Percentiles rank a stretch among this genome's conserved stretches.
Evolutionary conservation across 805 yeast genomes (phyloP).

Genomic region (Zygosaccharomyces pseudorouxii): DNA sequence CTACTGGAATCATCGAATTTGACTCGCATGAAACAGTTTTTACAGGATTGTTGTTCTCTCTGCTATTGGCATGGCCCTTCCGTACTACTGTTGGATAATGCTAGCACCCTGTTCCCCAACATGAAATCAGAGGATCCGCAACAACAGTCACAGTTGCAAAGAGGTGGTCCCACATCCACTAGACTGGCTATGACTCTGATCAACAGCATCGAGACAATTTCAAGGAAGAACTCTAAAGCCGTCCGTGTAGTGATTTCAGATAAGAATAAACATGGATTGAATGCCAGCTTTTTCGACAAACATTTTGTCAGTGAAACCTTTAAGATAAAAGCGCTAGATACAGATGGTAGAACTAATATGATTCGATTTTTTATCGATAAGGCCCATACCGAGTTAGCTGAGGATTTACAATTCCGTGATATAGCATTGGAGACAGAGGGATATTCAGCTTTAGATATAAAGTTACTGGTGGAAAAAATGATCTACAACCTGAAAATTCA

Average conservation of each 20-base stretch:
- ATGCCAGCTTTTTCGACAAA: conserved; percentile 54
- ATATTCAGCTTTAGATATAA: conserved; percentile 76
- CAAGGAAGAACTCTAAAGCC: conserved; percentile 33
- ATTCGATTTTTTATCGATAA: conserved; percentile 41
- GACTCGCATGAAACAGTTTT: conserved; percentile 40
- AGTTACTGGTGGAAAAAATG: conserved; percentile 64
- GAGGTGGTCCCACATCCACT: conserved; percentile 54
- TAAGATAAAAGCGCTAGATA: conserved; percentile 64
- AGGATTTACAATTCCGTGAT: conserved; percentile 45
- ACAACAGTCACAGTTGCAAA: conserved; percentile 12
- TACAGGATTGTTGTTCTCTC: conserved; percentile 41
- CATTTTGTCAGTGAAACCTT: conserved; percentile 65
- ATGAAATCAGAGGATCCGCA: conserved; percentile 39
- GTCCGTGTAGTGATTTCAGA: conserved; percentile 61
- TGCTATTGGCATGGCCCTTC: conserved; percentile 78
- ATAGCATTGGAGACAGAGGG: conserved; percentile 78
- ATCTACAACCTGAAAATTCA: conserved; percentile 37
- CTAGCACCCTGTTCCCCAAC: conserved; percentile 61
- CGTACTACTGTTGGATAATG: conserved; percentile 67
- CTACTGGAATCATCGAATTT: conserved; percentile 25
- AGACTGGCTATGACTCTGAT: conserved; percentile 63
- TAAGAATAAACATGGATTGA: conserved; percentile 58
- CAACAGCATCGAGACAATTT: conserved; percentile 41
- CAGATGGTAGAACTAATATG: conserved; percentile 50
- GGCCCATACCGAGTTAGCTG: conserved; percentile 31